Evolutionary conservation across 306 rosid genomes (phyloP), one percentile per base, ranked within the genome.

Genomic region (Vigna unguiculata): DNA sequence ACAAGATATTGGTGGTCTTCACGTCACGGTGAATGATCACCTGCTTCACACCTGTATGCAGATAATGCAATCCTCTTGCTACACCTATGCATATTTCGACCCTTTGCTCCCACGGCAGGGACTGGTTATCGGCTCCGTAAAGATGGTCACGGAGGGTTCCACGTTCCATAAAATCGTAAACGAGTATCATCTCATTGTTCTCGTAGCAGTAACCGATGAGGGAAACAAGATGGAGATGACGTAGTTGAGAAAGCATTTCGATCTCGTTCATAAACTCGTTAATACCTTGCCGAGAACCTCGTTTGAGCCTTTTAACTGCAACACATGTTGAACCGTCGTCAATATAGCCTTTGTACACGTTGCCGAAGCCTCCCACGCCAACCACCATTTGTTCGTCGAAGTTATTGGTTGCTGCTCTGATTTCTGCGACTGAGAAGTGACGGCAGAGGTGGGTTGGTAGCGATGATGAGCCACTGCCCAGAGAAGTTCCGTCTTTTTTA

Each of bases 221-320:
- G 1, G 86, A 53, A 0, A 85, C 86, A 0, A 81, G 48, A 53
- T 87, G 78, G 3, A 1, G 55, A 32, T 89, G 89, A 3, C 85
- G 86, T 3, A 89, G 83, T 4, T 82, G 81, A 0, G 88, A 89
- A 6, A 85, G 67, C 87, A 89, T 67, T 71, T 87, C 74, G 6
- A 87, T 89, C 80, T 89, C 86, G 0, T 54, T 84, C 38, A 15
- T 3, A 80, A 89, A 89, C 61, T 89, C 93, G 0, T 8, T 40
- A 2, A 38, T 72, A 4, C 89, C 89, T 51, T 86, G 89, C 0
- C 25, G 55, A 2, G 68, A 61, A 61, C 15, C 68, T 2, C 13
- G 14, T 61, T 61, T 61, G 7, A 61, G 68, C 22, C 68, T 32
- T 9, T 61, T 61, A 24, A 61, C 34, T n/a, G 68, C 46, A 1